Conservation (phyloP, 208 protist species). For the Trypanosoma congolense region DNA sequence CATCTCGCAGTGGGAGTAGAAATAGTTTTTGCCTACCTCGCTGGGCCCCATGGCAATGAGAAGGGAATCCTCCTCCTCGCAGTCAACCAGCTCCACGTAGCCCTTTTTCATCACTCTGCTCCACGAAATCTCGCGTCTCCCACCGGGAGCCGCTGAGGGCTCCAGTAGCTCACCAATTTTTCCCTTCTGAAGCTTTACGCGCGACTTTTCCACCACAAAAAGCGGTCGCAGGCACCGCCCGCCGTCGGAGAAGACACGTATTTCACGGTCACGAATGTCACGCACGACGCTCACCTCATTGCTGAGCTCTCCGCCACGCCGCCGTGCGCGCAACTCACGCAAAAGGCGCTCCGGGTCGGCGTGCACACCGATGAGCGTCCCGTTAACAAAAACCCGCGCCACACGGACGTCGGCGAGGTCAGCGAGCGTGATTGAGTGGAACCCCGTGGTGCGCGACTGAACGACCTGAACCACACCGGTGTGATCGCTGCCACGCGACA, state of each 20-base stretch:
- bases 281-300: conserved; percentile 43
- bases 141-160: conserved; percentile 20
- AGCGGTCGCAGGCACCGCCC: conserved; percentile 30
- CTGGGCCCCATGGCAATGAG: conserved; percentile 44
- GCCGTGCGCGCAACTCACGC: conserved; percentile 24
- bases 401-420: conserved; percentile 27
- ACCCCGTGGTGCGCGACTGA: conserved; percentile 46
- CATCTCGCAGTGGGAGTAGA: conserved; percentile 97
- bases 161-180: conserved; percentile 30
- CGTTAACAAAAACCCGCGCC: conserved; percentile 39
- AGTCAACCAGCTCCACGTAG: conserved; percentile 58
- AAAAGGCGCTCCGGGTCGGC: conserved; percentile 28
- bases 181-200: conserved; percentile 23
- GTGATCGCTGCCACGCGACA: conserved; percentile 34
- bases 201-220: conserved; percentile 37
- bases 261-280: conserved; percentile 39
- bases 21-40: conserved; percentile 67
- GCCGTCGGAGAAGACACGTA: conserved; percentile 36
- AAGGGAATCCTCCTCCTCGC: conserved; percentile 41
- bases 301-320: conserved; percentile 31
- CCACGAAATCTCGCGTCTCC: conserved; percentile 61
- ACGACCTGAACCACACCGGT: conserved; percentile 35
- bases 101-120: conserved; percentile 61
- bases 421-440: conserved; percentile 41
- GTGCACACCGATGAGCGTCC: conserved; percentile 38